Evolutionary conservation across 345 rosid genomes (phyloP).

Genomic region (Acer negundo): DNA sequence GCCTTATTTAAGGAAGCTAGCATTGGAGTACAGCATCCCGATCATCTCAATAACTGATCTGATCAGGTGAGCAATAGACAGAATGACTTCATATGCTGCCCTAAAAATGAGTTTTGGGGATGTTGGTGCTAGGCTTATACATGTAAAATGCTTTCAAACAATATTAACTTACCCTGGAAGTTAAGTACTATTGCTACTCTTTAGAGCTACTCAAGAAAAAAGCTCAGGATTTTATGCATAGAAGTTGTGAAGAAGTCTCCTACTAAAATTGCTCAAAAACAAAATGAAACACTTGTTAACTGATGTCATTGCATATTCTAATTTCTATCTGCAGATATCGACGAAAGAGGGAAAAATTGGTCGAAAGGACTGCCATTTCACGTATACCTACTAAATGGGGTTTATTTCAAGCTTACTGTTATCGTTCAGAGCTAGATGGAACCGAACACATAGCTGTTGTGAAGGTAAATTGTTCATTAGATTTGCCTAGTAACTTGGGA

Average conservation of each 20-base stretch:
- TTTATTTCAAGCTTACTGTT: constrained; percentile 67
- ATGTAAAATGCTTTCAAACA: too few relatives aligned
- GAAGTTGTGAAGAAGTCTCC: too few relatives aligned
- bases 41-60: constrained; percentile 76
- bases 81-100: neutral
- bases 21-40: constrained; percentile 56
- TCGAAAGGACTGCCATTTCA: constrained; percentile 62
- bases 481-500: neutral
- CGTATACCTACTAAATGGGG: constrained; percentile 89
- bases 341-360: constrained; percentile 78
- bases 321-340: constrained; percentile 46
- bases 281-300: neutral
- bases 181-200: too few relatives aligned
- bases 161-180: too few relatives aligned
- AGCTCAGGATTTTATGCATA: too few relatives aligned
- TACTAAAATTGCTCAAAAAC: too few relatives aligned
- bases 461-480: constrained; percentile 46
- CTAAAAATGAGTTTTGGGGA: neutral
- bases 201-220: too few relatives aligned
- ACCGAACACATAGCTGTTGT: constrained; percentile 76
- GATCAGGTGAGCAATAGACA: constrained; percentile 50
- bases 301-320: neutral
- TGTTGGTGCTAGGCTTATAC: neutral
- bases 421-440: constrained; percentile 72
- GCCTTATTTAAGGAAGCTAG: constrained; percentile 48